Conservation (phyloP, 164 flowering plant species). For the Magnolia changhungtana region DNA sequence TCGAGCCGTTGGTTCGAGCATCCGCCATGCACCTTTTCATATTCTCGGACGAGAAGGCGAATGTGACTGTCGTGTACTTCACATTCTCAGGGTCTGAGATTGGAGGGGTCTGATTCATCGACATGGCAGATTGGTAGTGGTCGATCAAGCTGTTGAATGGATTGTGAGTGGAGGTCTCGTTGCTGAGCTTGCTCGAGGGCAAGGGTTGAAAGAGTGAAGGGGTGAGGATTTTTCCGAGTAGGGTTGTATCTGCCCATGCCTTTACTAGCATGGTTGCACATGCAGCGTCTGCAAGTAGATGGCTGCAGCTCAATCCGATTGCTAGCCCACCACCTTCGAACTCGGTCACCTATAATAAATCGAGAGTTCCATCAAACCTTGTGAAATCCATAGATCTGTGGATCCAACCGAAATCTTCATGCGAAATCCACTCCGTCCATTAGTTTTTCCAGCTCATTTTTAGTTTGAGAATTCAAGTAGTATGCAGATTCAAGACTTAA, state of each 20-base stretch:
- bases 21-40: conserved; percentile 42
- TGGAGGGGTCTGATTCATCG: conserved; percentile 3
- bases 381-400: too few relatives aligned
- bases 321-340: conserved; percentile 74
- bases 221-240: conserved; percentile 20
- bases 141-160: conserved; percentile 28
- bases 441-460: too few relatives aligned
- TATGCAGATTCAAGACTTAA: too few relatives aligned
- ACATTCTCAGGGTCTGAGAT: conserved; percentile 3
- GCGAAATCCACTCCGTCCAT: too few relatives aligned
- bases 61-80: conserved; percentile 31
- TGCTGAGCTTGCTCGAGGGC: conserved; percentile 23
- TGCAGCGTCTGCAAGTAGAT: conserved; percentile 58
- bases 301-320: conserved; percentile 68
- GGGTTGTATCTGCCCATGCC: conserved; percentile 59
- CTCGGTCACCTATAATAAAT: conserved; percentile 49
- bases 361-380: too few relatives aligned
- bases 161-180: conserved; percentile 9
- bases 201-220: conserved; percentile 50
- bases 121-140: conserved; percentile 35
- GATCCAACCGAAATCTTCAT: too few relatives aligned
- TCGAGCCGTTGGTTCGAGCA: conserved; percentile 16
- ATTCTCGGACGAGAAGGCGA: conserved; percentile 40
- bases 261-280: conserved; percentile 48
- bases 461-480: too few relatives aligned